These are phyloP conservation scores for Cynanchum wilfordii DNA, from an alignment of 257 asterid species.

Conservation along the genomic window DNA sequence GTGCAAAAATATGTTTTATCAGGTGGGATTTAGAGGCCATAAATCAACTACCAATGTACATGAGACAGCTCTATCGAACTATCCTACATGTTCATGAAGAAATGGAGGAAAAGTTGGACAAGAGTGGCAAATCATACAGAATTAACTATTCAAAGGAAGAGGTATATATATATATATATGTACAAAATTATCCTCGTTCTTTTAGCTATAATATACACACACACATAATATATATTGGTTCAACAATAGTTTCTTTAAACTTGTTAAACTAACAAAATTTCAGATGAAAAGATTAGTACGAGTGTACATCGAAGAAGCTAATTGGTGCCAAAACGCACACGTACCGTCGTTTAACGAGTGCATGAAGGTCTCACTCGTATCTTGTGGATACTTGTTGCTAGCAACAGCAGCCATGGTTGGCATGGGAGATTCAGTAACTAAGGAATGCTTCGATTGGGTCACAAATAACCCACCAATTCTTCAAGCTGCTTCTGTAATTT, in stretches of 20 bases:
- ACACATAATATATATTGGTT: too few relatives aligned
- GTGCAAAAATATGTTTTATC: not conserved
- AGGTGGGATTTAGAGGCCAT: constrained; percentile 25
- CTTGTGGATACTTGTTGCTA: not conserved
- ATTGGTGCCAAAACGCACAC: not conserved
- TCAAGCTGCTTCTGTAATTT: not conserved
- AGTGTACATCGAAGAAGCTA: constrained; percentile 25
- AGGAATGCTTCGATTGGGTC: not conserved
- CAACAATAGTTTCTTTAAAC: too few relatives aligned
- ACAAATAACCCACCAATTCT: not conserved
- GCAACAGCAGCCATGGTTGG: not conserved
- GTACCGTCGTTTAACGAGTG: not conserved
- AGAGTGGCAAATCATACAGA: not conserved
- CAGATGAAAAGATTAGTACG: constrained; percentile 25
- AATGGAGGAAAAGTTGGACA: constrained; percentile 18
- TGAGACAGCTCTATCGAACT: constrained; percentile 10
- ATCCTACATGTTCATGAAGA: constrained; percentile 14
- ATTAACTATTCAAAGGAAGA: constrained; percentile 16
- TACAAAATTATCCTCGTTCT: too few relatives aligned
- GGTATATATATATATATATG: constrained; percentile 3
- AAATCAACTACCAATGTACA: constrained; percentile 19
- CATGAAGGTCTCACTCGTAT: not conserved
- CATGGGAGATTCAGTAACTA: not conserved
- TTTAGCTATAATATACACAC: too few relatives aligned
- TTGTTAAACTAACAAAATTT: not conserved